These are phyloP conservation scores for Triticum timopheevii DNA, from an alignment of 176 grass and related monocot genomes.

Conservation along the genomic window DNA sequence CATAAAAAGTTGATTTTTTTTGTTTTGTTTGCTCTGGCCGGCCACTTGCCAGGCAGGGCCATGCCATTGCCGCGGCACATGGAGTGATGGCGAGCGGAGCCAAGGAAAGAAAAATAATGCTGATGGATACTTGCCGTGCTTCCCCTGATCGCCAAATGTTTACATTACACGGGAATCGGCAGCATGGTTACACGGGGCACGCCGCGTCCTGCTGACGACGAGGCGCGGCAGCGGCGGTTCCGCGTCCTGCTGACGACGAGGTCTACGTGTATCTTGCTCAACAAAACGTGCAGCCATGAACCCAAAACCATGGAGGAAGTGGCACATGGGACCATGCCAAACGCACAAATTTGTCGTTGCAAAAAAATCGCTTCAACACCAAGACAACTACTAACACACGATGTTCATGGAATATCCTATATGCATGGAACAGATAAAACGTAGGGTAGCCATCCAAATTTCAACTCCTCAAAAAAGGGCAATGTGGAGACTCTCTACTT, in stretches of 20 bases:
- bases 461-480: not conserved
- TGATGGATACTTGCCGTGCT: too few relatives aligned
- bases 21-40: not conserved
- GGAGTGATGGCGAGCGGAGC: not conserved
- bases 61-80: not conserved
- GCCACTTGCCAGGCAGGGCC: slow-evolving; percentile 33
- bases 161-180: slow-evolving; percentile 2
- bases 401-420: too few relatives aligned
- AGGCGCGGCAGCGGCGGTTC: not conserved
- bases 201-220: not conserved
- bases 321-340: not conserved
- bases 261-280: too few relatives aligned
- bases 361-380: too few relatives aligned
- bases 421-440: not conserved
- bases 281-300: slow-evolving; percentile 30
- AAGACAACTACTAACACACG: too few relatives aligned
- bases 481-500: not conserved
- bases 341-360: too few relatives aligned
- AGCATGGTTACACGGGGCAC: not conserved
- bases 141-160: slow-evolving; percentile 25
- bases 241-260: not conserved
- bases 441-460: not conserved
- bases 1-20: slow-evolving; percentile 15
- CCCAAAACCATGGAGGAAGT: not conserved
- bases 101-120: not conserved